Conservation (phyloP, 139 green algal genomes). For the Picochlorum costavermella region DNA sequence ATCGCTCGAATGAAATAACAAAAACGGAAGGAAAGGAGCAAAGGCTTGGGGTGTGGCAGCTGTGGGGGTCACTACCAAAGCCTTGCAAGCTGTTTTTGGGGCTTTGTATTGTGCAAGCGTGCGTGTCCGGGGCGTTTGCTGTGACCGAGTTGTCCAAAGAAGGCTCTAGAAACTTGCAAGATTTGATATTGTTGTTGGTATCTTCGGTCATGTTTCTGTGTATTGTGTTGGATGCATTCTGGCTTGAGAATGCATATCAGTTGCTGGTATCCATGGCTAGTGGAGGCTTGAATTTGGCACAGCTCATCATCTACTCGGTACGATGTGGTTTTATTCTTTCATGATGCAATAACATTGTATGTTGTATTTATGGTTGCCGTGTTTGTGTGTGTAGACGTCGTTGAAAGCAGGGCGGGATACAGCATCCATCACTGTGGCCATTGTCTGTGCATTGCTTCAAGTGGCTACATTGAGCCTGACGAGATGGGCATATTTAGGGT, state of each 20-base stretch:
- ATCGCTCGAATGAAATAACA: background rate
- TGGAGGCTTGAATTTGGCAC: constrained; percentile 5
- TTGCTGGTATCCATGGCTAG: constrained; percentile 19
- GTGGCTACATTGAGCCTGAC: constrained; percentile 1
- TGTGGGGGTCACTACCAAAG: constrained; percentile 9
- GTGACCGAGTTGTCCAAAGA: constrained; percentile 4
- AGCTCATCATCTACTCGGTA: constrained; percentile 11
- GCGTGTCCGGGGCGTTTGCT: constrained; percentile 7
- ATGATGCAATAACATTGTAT: background rate
- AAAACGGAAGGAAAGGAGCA: background rate
- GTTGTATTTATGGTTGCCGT: background rate
- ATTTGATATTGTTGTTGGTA: constrained; percentile 14
- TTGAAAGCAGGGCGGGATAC: background rate
- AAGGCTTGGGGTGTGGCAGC: constrained; percentile 4
- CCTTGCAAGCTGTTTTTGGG: constrained; percentile 9
- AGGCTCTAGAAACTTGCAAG: constrained; percentile 7
- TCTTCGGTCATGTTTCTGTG: constrained; percentile 11
- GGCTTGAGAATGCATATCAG: constrained; percentile 22
- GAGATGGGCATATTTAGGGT: constrained; percentile 13
- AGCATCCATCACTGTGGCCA: constrained; percentile 1
- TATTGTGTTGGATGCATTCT: constrained; percentile 23
- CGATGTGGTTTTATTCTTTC: background rate
- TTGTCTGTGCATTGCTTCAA: constrained; percentile 17
- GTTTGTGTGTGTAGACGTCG: constrained; percentile 3
- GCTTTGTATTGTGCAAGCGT: constrained; percentile 12